Evolutionary conservation across 495 filamentous ascomycete species (phyloP).

Genomic region (Penicillium alfredii): DNA sequence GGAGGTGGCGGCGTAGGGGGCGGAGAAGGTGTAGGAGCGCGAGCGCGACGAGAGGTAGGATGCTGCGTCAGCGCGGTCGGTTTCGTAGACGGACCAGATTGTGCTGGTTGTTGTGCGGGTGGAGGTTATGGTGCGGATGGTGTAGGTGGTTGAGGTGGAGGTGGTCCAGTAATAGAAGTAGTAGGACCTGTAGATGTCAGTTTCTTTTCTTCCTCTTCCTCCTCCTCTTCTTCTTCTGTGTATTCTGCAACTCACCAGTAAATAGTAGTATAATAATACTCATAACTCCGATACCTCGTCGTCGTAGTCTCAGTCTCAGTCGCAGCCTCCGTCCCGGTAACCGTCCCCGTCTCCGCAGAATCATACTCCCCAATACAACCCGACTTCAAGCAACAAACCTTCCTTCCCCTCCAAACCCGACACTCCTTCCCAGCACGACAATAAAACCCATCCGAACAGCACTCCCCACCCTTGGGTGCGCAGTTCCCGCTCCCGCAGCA

Average conservation of each 20-base stretch:
- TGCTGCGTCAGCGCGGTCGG: constrained; percentile 8
- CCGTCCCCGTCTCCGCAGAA: not conserved
- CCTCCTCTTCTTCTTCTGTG: too few species aligned
- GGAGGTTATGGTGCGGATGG: constrained; percentile 14
- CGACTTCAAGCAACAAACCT: constrained; percentile 13
- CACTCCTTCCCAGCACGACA: constrained; percentile 15
- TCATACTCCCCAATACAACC: constrained; percentile 14
- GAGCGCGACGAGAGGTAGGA: constrained; percentile 2
- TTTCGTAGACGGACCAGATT: constrained; percentile 14
- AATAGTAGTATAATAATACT: constrained; percentile 19
- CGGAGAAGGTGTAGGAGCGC: constrained; percentile 1
- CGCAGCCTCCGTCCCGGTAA: not conserved
- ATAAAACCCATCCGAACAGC: constrained; percentile 17
- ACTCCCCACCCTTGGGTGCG: constrained; percentile 14
- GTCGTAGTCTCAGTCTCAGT: constrained; percentile 4
- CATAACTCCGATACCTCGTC: constrained; percentile 2
- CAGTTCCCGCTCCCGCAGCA: constrained; percentile 15
- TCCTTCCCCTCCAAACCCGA: constrained; percentile 6
- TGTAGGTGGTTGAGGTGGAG: constrained; percentile 14
- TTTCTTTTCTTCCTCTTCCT: too few species aligned
- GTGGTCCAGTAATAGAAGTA: constrained; percentile 24
- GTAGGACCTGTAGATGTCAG: constrained; percentile 15
- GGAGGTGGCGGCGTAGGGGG: constrained; percentile 16
- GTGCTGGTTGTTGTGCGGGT: constrained; percentile 14
- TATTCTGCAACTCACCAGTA: constrained; percentile 16